Base-by-base conservation (phyloP, 345 rosid genomes). In the Cardamine chenopodiifolia region DNA sequence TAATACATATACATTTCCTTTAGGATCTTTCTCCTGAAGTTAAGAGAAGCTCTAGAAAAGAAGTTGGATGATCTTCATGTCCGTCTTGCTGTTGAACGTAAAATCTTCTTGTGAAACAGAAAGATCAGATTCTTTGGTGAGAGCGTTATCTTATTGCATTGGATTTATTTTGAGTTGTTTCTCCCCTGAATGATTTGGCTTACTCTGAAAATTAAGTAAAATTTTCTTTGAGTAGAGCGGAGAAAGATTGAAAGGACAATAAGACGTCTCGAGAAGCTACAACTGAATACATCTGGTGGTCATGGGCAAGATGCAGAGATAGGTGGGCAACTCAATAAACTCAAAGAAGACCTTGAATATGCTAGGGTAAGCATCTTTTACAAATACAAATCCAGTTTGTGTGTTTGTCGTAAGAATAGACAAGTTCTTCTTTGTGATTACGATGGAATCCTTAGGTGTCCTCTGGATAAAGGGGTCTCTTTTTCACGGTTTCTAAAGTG, bases 291-390 rank as follows among this genome's bases (percentile, higher is more conserved):
- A 18, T 87, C 93, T 12, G 81, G 85, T 32, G 61, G 13, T 56
- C 97, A 87, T 77, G 75, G 81, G 1, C 93, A 89, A 56, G 97
- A 95, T 74, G 79, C 85, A 5, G 86, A 86, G 45, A 79, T 76
- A 56, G 71, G 86, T 39, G 89, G 85, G 50, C 97, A 88, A 78
- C 92, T 91, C 56, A 79, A 78, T 64, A 86, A 90, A 68, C 85
- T 92, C 83, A 90, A 95, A 80, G 99, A 95, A 78, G 99, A 95
- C 83, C 97, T 92, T 68, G 97, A 95, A 78, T 95, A 95, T 80
- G 96, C 92, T 74, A 81, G 93, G 92, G 99, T 92, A 77, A 76
- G 17, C 19, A 39, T 50, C 18, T 34, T 60, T 26, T 28, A 35
- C 13, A 18, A 34, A 58, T 18, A 20, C 8, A n/a, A 17, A 57